Base-by-base conservation (phyloP, 805 yeast genomes). In the Saccharomyces jurei region DNA sequence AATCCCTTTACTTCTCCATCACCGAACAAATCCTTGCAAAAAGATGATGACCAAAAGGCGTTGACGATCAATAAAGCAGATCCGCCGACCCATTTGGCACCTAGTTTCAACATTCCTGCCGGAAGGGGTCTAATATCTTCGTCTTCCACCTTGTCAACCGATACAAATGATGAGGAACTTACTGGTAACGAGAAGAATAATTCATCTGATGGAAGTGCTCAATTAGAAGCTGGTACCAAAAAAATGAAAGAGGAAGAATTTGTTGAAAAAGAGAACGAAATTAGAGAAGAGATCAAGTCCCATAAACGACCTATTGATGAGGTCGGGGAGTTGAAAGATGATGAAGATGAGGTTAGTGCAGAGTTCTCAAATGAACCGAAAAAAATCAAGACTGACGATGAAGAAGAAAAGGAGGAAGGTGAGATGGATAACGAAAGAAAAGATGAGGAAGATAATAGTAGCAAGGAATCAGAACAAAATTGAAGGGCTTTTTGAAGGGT, bases 401-500 rank as follows among this genome's bases (percentile, higher is more conserved):
- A 46, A 17, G 21, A 36, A 30, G 30, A 30, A 27, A 41, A 46
- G 41, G 41, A 11, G 14, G 29, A 31, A 14, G 48, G 30, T 6
- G 21, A 26, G 11, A 41, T 27, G 36, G 6, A 13, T 6, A 6
- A 26, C n/a, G 14, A 29, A 41, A 30, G 41, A 27, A 25, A 28
- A 14, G 8, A 28, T 4, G 14, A 28, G 6, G 28, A n/a, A 14
- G 26, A 26, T 3, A 28, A 29, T 14, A 14, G 28, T 28, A 48
- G n/a, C 32, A 21, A 6, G 22, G 22, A 22, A 6, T n/a, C 49
- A n/a, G 29, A 25, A 10, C 14, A 46, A 26, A 22, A n/a, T 9
- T 21, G 13, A 41, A 22, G 6, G 9, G n/a, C 46, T 26, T 46
- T 32, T 14, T 32, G 9, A 14, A 32, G 17, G 3, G 68, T 59